Base-by-base conservation (phyloP, 1,284 basidiomycete genomes). In the Macrocybe sp. region DNA sequence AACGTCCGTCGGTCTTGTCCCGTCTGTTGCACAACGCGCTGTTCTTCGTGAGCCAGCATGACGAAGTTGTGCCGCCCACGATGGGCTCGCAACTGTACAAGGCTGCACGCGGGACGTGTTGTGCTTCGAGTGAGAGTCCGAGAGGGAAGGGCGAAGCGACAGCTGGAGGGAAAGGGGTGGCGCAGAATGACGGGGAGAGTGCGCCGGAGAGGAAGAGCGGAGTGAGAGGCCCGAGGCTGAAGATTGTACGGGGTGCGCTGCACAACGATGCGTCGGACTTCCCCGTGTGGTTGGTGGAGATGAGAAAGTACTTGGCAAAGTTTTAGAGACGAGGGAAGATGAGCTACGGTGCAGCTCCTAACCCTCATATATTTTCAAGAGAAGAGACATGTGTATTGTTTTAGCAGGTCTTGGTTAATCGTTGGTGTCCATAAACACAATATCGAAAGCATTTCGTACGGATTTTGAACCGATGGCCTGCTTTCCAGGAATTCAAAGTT, bases 241-340 rank as follows among this genome's bases (percentile, higher is more conserved):
- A 70, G 7, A 54, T 67, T 4, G 58, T 76, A 8, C 55, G 54
- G 5, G 59, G 57, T 6, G 72, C 72, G 3, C 55, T 76, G 41
- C 75, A 76, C 55, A 73, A 75, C 54, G 62, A 70, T 50, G 70
- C 68, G 1, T 77, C 69, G 69, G 55, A 47, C 46, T 58, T 63
- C 41, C 48, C 59, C 16, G 58, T 60, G 32, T 76, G 75, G 75
- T 38, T 48, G 22, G 48, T 44, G 33, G 68, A 64, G 43, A 63
- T 75, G 53, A 48, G 31, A 36, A 35, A 30, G 16, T 58, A 55
- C 33, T 39, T 58, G 9, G 37, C 8, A 39, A 14, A 1, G 14
- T 14, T 14, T 14, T 14, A 14, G 14, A 14, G 14, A 14, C 14
- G 14, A 14, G 14, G 14, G 14, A 14, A 14, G 14, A 14, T 14